A percentile compares a stretch with the other conserved stretches of the same genome.
Evolutionary conservation across 1,139 yeast genomes (phyloP).

Genomic region (Hyphopichia wangnamkhiaoensis): DNA sequence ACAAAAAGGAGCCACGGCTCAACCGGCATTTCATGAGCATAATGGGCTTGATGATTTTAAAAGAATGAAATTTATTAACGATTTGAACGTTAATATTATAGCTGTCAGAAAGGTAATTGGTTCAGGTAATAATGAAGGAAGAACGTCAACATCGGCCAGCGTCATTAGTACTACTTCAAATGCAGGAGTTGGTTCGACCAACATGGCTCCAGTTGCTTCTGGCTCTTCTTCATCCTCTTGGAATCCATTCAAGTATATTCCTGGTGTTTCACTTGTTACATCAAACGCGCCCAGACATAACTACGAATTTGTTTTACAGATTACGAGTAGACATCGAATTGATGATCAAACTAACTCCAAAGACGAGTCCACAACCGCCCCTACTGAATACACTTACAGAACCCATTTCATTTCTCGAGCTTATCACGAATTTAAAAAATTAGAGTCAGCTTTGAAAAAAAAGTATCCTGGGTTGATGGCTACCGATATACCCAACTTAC

Average conservation of each 20-base stretch:
- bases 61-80: slow-evolving; percentile 50
- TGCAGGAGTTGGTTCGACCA: slow-evolving; percentile 7
- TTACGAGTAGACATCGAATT: slow-evolving; percentile 22
- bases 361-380: not conserved
- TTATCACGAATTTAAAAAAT: slow-evolving; percentile 63
- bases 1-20: slow-evolving; percentile 17
- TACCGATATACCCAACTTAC: slow-evolving; percentile 57
- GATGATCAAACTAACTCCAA: slow-evolving; percentile 20
- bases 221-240: slow-evolving; percentile 14
- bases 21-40: slow-evolving; percentile 9
- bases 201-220: not conserved
- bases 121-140: slow-evolving; percentile 14
- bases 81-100: slow-evolving; percentile 60
- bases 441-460: slow-evolving; percentile 52
- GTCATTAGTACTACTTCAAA: slow-evolving; percentile 11
- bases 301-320: slow-evolving; percentile 47
- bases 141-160: slow-evolving; percentile 12
- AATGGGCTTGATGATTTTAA: slow-evolving; percentile 37
- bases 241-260: slow-evolving; percentile 22
- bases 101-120: slow-evolving; percentile 51
- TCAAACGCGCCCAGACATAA: slow-evolving; percentile 27
- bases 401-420: slow-evolving; percentile 57
- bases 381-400: slow-evolving; percentile 10
- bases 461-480: slow-evolving; percentile 71
- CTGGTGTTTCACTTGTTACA: slow-evolving; percentile 16